Base-by-base conservation (phyloP, 139 green algal species). In the Auxenochlorella pyrenoidosa region DNA sequence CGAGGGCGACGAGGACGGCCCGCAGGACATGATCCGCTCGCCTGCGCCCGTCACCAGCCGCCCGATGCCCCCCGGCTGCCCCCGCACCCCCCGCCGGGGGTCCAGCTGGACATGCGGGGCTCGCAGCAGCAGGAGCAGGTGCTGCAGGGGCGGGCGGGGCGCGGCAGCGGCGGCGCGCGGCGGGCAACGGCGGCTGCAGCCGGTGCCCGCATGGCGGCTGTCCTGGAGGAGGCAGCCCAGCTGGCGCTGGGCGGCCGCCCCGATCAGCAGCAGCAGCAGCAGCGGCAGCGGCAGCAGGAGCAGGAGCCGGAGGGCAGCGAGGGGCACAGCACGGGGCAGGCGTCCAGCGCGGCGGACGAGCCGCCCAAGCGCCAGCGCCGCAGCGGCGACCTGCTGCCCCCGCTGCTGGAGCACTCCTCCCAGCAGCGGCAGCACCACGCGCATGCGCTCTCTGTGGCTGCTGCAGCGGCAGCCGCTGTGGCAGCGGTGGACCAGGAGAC, bases 221-320 rank as follows among this genome's bases (percentile, higher is more conserved):
- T 38, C 24, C 41, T 80, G 0, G 75, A 66, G 75, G 44, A 66
- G 44, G 75, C 75, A 24, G 44, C 44, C 44, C 44, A 65, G 32
- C 75, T 82, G 75, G 75, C 75, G 28, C 3, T 66, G 4, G 44
- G 32, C 2, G 41, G 28, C 13, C 51, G 30, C 75, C 63, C 44
- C 2, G 51, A 83, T 32, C 78, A 47, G 34, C 78, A 73, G 79
- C 58, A 75, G 58, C 58, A 84, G 59, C 59, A 44, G 79, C 79
- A 75, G 79, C 16, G 24, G 21, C 34, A 32, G 43, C 28, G n/a
- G 40, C 72, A n/a, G 40, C 38, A 60, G 43, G 36, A 83, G 77
- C 40, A 44, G 59, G 36, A 75, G 79, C 79, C 75, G 60, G 79
- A 85, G 79, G 41, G 79, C 79, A 85, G 79, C 15, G 79, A 85